Evolutionary conservation across 768 basidiomycete genomes (phyloP).

Genomic region (Tremella yokohamensis): DNA sequence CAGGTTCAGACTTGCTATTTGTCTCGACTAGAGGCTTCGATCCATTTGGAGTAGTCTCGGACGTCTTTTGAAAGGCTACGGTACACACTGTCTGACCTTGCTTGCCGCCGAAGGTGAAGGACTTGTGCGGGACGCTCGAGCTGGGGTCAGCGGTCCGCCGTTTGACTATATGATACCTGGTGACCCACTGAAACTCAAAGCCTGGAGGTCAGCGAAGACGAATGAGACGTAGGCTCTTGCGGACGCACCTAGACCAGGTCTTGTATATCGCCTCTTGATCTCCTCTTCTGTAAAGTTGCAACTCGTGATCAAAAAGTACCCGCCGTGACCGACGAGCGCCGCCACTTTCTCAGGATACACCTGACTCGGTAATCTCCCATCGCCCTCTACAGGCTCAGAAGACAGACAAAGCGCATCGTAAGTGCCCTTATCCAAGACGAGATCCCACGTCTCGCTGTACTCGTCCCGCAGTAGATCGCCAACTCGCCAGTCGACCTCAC

Average conservation of each 20-base stretch:
- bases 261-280: conserved; percentile 47
- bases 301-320: conserved; percentile 53
- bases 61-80: conserved; percentile 47
- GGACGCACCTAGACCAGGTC: conserved; percentile 28
- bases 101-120: conserved; percentile 51
- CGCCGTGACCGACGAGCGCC: conserved; percentile 46
- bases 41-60: neutral
- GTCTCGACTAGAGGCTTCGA: too few relatives aligned
- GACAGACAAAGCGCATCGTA: conserved; percentile 53
- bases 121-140: conserved; percentile 50
- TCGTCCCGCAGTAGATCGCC: conserved; percentile 43
- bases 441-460: conserved; percentile 47
- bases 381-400: conserved; percentile 34
- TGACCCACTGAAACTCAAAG: conserved; percentile 19
- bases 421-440: conserved; percentile 54
- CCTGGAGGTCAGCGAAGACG: conserved; percentile 6
- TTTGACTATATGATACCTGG: neutral
- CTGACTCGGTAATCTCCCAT: conserved; percentile 39
- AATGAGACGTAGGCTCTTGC: neutral
- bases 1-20: neutral
- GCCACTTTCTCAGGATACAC: conserved; percentile 51
- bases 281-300: conserved; percentile 54
- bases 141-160: conserved; percentile 15
- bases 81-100: conserved; percentile 49
- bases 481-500: conserved; percentile 34